A percentile compares a stretch with the other conserved stretches of the same genome.
phyloP scores from a whole-genome alignment of 768 basidiomycete species.

The Russula abietina region DNA sequence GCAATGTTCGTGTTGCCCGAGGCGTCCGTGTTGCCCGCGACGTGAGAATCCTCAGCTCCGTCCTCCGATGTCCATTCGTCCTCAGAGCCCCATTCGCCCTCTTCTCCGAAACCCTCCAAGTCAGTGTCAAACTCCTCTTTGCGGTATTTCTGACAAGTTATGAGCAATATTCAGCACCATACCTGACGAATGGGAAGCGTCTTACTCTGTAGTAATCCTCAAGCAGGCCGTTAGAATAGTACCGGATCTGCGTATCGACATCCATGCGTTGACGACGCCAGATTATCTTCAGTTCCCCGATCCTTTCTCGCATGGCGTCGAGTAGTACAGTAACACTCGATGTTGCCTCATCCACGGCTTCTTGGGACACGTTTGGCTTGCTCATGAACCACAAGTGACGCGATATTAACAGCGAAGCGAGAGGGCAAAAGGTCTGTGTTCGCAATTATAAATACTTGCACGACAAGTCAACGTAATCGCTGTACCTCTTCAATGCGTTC shows the following conservation, averaged over 20 bases:
- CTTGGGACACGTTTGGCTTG: conserved; percentile 5
- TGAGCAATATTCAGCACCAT: neutral
- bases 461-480: neutral
- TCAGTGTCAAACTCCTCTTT: conserved; percentile 16
- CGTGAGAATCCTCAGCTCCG: neutral
- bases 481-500: conserved; percentile 14
- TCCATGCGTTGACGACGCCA: conserved; percentile 21
- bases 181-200: neutral
- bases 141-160: conserved; percentile 8
- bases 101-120: neutral
- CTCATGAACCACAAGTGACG: conserved; percentile 14
- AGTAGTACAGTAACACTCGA: neutral
- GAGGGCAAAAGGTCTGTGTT: conserved; percentile 5
- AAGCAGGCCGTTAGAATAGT: conserved; percentile 21
- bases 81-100: conserved; percentile 16
- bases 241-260: conserved; percentile 15
- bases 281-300: conserved; percentile 11
- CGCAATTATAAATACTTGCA: neutral
- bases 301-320: conserved; percentile 3
- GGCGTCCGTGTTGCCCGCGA: neutral
- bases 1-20: too few species aligned
- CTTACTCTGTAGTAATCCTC: conserved; percentile 20
- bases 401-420: conserved; percentile 8
- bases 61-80: conserved; percentile 20
- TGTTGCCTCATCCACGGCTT: conserved; percentile 4